Evolutionary conservation across 257 asterid species (phyloP), one percentile per base, ranked within the genome.

Genomic region (Catharanthus roseus): DNA sequence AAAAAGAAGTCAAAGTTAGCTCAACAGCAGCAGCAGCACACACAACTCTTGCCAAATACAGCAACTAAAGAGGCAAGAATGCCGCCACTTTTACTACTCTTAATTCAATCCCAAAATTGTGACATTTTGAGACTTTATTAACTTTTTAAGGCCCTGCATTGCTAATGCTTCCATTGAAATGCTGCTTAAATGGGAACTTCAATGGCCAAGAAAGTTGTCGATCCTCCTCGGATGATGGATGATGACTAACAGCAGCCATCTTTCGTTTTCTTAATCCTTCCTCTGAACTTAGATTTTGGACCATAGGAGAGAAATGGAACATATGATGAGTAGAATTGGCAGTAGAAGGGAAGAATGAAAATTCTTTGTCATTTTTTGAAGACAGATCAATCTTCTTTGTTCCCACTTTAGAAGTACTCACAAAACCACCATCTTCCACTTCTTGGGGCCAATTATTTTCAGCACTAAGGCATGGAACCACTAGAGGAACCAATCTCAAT

Each of bases 401-500:
- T 66, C 57, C 72, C 61, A 77, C 82, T 23, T 63, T 64, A 57
- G 55, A 33, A 57, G 74, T 60, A 39, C 75, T 73, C 42, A 3
- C 42, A 58, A 63, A 44, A 67, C 28, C 62, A 50, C 79, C 72
- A 34, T 79, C 74, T 58, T 72, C 76, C 54, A 72, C 77, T 61
- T 73, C 87, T 9, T 36, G 79, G 72, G 82, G 58, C 63, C 80
- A 38, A 38, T 69, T 41, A 45, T 62, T 63, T 68, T 76, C 79
- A 62, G 16, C 49, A 51, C 76, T 72, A 24, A 73, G 73, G 72
- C 73, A 31, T 34, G 90, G 85, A 72, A 60, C 86, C 61, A 44
- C 81, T 41, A 75, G 34, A 63, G 88, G 80, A n/a, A 97, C 99
- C 74, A 93, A 73, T 6, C 96, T 83, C 84, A 91, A 75, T 15